Percentiles rank a stretch among this genome's conserved stretches.
These are phyloP conservation scores for Globisporangium iwayamae DNA, from an alignment of 352 stramenopile genomes.

Conservation along the genomic window DNA sequence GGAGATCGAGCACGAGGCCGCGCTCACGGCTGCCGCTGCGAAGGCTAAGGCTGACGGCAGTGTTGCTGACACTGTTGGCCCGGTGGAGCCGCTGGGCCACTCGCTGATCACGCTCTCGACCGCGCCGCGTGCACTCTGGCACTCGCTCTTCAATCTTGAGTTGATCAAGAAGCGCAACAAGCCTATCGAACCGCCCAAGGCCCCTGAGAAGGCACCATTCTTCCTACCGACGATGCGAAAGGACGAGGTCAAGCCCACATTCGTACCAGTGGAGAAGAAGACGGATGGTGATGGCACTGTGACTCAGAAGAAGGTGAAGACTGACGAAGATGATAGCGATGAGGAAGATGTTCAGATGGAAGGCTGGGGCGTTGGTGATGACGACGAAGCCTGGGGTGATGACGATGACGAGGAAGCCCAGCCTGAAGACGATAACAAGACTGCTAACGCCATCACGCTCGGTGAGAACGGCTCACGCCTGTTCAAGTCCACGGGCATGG, in stretches of 20 bases:
- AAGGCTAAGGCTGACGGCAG: conserved; percentile 48
- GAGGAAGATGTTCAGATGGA: conserved; percentile 38
- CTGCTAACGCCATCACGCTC: conserved; percentile 11
- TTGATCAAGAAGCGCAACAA: conserved; percentile 97
- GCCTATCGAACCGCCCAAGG: conserved; percentile 92
- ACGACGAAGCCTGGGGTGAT: conserved; percentile 66
- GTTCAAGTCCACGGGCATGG: conserved; percentile 63
- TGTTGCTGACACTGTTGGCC: conserved; percentile 20
- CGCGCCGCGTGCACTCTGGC: conserved; percentile 83
- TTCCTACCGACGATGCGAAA: conserved; percentile 92
- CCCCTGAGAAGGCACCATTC: conserved; percentile 92
- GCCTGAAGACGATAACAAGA: conserved; percentile 24
- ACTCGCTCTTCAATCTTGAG: conserved; percentile 90
- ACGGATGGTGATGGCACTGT: not conserved
- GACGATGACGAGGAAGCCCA: conserved; percentile 33
- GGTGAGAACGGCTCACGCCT: conserved; percentile 47
- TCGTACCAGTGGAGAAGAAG: conserved; percentile 44
- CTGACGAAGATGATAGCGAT: conserved; percentile 19
- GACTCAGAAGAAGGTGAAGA: conserved; percentile 2
- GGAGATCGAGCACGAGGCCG: conserved; percentile 3
- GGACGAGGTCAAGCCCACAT: conserved; percentile 75
- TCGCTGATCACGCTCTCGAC: conserved; percentile 76
- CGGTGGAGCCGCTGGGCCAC: conserved; percentile 50
- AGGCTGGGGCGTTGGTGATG: conserved; percentile 57
- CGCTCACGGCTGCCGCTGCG: conserved; percentile 34